Evolutionary conservation across 177 flowering plant species (phyloP).

Genomic region (Vitis hybrid): DNA sequence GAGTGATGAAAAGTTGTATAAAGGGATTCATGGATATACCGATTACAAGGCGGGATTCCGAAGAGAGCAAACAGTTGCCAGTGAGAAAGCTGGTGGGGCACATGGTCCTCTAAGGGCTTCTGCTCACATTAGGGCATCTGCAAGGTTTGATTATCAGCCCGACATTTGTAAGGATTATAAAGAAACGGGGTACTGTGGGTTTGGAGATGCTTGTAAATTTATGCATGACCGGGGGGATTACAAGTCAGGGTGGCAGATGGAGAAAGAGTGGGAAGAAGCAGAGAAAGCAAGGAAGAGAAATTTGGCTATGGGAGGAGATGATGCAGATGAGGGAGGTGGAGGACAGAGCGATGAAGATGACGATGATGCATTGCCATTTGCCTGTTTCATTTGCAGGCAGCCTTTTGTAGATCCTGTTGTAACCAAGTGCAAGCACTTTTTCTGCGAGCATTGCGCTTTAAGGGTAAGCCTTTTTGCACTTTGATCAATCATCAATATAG

Average conservation of each 20-base stretch:
- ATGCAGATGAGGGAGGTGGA: constrained; percentile 40
- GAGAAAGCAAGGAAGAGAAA: constrained; percentile 80
- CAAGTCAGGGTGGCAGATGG: constrained; percentile 93
- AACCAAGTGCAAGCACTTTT: constrained; percentile 93
- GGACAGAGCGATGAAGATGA: constrained; percentile 55
- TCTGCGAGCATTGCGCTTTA: constrained; percentile 92
- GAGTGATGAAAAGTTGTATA: constrained; percentile 63
- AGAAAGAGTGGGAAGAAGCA: constrained; percentile 91
- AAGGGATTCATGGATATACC: constrained; percentile 74
- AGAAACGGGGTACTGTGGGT: constrained; percentile 97
- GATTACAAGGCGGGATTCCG: constrained; percentile 91
- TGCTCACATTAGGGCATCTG: constrained; percentile 77
- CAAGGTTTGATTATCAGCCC: constrained; percentile 93
- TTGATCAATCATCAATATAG: no score
- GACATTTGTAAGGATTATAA: constrained; percentile 95
- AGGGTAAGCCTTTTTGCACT: constrained; percentile 44
- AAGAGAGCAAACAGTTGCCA: constrained; percentile 76
- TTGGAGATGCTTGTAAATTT: constrained; percentile 94
- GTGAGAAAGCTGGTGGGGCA: constrained; percentile 93
- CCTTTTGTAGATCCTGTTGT: constrained; percentile 88
- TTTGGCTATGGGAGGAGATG: constrained; percentile 58
- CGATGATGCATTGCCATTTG: constrained; percentile 73
- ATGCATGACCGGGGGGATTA: constrained; percentile 99
- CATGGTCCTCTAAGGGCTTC: constrained; percentile 97
- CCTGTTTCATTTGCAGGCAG: constrained; percentile 77